A percentile compares a stretch with the other conserved stretches of the same genome.
phyloP scores from a whole-genome alignment of 352 stramenopile genomes.

The Blastocystis sp. region DNA sequence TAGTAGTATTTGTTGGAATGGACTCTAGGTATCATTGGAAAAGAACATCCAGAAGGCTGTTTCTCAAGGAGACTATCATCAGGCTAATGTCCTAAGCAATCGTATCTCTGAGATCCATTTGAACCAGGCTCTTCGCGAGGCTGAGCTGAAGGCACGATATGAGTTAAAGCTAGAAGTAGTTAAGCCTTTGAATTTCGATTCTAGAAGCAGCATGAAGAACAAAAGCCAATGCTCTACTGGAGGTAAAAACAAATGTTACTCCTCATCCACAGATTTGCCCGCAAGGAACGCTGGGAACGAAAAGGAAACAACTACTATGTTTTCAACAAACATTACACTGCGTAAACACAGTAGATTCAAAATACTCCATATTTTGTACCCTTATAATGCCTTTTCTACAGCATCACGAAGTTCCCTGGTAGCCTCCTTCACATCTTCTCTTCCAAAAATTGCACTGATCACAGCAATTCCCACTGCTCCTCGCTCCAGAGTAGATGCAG shows the following conservation, averaged over 20 bases:
- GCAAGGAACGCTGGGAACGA: constrained; percentile 49
- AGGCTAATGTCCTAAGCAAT: not conserved
- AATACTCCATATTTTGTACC: not conserved
- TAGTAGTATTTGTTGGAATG: not conserved
- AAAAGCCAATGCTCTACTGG: constrained; percentile 28
- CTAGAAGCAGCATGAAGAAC: not conserved
- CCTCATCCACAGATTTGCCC: not conserved
- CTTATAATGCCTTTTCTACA: constrained; percentile 16
- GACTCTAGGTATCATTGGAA: not conserved
- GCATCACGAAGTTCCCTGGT: not conserved
- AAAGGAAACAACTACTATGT: constrained; percentile 26
- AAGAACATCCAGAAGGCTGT: constrained; percentile 19
- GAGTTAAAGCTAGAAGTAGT: not conserved
- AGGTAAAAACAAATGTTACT: not conserved
- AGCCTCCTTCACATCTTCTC: not conserved
- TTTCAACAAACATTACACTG: not conserved
- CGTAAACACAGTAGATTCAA: not conserved
- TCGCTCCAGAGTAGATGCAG: not conserved
- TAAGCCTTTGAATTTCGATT: not conserved
- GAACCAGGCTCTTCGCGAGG: not conserved
- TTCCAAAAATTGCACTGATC: constrained; percentile 60
- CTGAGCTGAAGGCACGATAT: not conserved
- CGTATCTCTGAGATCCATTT: not conserved
- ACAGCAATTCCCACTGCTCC: constrained; percentile 56
- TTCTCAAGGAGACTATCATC: not conserved